These are phyloP conservation scores for Alloascoidea hylecoeti DNA, from an alignment of 805 yeast species.

Conservation along the genomic window DNA sequence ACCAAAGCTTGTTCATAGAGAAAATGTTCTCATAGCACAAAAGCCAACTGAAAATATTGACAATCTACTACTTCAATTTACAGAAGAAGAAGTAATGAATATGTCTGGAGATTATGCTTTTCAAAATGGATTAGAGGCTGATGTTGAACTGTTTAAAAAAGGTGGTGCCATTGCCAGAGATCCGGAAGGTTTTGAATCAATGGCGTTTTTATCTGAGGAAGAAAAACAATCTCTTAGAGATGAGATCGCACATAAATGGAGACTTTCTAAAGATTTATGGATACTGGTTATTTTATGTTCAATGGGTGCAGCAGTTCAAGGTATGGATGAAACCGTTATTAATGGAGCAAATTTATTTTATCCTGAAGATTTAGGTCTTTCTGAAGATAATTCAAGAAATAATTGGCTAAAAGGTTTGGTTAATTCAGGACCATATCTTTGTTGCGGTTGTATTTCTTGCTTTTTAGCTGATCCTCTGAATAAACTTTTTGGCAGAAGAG, in stretches of 20 bases:
- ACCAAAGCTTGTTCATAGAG: too few species aligned
- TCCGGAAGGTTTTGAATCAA: slow-evolving; percentile 42
- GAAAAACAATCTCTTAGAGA: slow-evolving; percentile 35
- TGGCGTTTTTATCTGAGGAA: slow-evolving; percentile 38
- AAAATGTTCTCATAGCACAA: too few species aligned
- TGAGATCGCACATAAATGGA: slow-evolving; percentile 32
- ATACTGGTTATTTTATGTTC: too few species aligned
- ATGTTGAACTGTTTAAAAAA: slow-evolving; percentile 41
- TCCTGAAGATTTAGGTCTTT: slow-evolving; percentile 25
- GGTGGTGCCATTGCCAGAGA: slow-evolving; percentile 58
- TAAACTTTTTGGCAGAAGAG: slow-evolving; percentile 39
- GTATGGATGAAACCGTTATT: slow-evolving; percentile 54
- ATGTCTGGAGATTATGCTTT: slow-evolving; percentile 58
- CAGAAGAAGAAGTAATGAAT: slow-evolving; percentile 48
- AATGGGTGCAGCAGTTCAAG: too few species aligned
- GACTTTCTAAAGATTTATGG: too few species aligned
- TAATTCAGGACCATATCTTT: slow-evolving; percentile 48
- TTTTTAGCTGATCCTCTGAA: slow-evolving; percentile 43
- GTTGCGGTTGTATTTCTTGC: slow-evolving; percentile 53
- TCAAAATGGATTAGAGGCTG: slow-evolving; percentile 31
- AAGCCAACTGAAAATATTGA: too few species aligned
- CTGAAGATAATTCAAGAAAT: slow-evolving; percentile 24
- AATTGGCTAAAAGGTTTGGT: too few species aligned
- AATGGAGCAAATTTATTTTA: slow-evolving; percentile 47
- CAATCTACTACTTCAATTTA: slow-evolving; percentile 40